Conservation (phyloP, 345 rosid species). For the Eucalyptus marginata region DNA sequence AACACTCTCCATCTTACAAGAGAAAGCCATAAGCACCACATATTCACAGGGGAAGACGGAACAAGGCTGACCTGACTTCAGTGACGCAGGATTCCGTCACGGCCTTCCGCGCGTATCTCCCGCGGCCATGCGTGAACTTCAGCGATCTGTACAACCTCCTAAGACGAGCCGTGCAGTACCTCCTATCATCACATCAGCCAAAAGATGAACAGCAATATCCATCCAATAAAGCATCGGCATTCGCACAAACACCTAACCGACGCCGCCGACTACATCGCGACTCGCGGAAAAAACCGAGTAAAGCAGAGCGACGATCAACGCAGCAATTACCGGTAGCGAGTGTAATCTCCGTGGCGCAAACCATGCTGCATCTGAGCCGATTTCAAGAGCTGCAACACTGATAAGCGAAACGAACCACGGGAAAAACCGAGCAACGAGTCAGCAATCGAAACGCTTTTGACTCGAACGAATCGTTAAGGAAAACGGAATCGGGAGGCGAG, state of each 20-base stretch:
- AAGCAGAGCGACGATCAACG: not conserved
- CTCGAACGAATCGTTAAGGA: not conserved
- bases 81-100: conserved; percentile 78
- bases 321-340: conserved; percentile 65
- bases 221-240: not conserved
- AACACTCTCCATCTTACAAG: not conserved
- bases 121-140: conserved; percentile 95
- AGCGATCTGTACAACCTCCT: conserved; percentile 89
- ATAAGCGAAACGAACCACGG: not conserved
- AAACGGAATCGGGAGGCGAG: not conserved
- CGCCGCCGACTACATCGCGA: not conserved
- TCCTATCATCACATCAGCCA: conserved; percentile 26
- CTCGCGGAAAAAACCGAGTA: not conserved
- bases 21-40: not conserved
- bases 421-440: not conserved
- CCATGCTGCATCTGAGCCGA: conserved; percentile 98
- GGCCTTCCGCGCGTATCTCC: conserved; percentile 59
- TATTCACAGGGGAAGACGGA: not conserved
- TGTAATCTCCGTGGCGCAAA: conserved; percentile 87
- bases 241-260: not conserved
- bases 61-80: conserved; percentile 64
- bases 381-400: conserved; percentile 87
- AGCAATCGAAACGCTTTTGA: too few relatives aligned
- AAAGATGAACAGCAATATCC: not conserved
- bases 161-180: conserved; percentile 92